Percentiles rank a stretch among this genome's conserved stretches.
Evolutionary conservation across 2,329 filamentous ascomycete species (phyloP).

Genomic region (Fusarium nurragi): DNA sequence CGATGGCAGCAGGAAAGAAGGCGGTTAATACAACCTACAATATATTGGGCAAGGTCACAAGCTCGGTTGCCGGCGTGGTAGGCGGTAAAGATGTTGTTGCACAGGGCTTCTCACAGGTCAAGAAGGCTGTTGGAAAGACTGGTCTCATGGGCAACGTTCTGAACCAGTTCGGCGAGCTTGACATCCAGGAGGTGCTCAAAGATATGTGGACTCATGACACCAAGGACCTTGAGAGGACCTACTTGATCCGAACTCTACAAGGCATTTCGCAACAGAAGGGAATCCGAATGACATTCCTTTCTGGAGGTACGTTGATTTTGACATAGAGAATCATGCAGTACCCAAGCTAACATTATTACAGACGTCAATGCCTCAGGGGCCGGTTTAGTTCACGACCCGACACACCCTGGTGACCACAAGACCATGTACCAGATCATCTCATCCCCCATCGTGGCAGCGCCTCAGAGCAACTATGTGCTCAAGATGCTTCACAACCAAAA

Average conservation of each 20-base stretch:
- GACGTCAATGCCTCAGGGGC: constrained; percentile 91
- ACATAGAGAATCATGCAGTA: not conserved
- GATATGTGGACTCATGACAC: constrained; percentile 99
- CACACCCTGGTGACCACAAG: constrained; percentile 92
- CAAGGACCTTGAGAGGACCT: constrained; percentile 96
- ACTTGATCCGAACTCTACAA: constrained; percentile 94
- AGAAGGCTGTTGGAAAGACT: constrained; percentile 94
- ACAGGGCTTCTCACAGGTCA: constrained; percentile 92
- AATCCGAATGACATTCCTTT: constrained; percentile 95
- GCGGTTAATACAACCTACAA: constrained; percentile 97
- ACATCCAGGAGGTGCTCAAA: constrained; percentile 90
- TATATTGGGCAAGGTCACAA: constrained; percentile 92
- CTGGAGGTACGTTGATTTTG: constrained; percentile 69
- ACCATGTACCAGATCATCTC: constrained; percentile 99
- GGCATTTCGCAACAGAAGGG: constrained; percentile 95
- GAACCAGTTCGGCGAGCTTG: constrained; percentile 95
- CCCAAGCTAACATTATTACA: constrained; percentile 47
- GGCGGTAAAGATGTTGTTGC: constrained; percentile 93
- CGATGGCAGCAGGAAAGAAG: constrained; percentile 94
- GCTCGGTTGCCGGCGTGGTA: constrained; percentile 93
- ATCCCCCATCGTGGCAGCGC: constrained; percentile 89
- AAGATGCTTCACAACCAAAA: constrained; percentile 97
- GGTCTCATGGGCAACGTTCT: constrained; percentile 96
- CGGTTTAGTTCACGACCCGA: constrained; percentile 91
- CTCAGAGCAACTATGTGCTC: constrained; percentile 84